phyloP scores from a whole-genome alignment of 2,329 filamentous ascomycete genomes.

The Lecanoromycetidae sp. region DNA sequence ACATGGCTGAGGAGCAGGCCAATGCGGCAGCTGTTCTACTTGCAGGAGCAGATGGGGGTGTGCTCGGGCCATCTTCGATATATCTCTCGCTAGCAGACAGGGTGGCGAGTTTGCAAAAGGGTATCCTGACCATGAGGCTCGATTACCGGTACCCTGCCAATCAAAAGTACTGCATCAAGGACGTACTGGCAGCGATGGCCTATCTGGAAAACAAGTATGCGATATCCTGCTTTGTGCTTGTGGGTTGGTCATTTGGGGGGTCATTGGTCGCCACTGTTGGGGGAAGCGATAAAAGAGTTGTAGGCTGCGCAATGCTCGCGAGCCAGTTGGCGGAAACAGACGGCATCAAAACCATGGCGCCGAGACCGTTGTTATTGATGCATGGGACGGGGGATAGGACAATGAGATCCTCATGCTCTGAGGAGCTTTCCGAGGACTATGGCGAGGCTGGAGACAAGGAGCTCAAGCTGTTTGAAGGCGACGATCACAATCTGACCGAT shows the following conservation, averaged over 20 bases:
- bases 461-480: not conserved
- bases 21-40: not conserved
- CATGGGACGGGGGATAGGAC: not conserved
- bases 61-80: not conserved
- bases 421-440: not conserved
- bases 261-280: not conserved
- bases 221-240: not conserved
- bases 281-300: not conserved
- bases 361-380: not conserved
- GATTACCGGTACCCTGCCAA: not conserved
- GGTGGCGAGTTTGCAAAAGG: not conserved
- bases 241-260: not conserved
- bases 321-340: not conserved
- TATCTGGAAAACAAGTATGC: not conserved
- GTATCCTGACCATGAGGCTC: not conserved
- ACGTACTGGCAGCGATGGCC: not conserved
- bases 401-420: not conserved
- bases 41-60: not conserved
- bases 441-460: not conserved
- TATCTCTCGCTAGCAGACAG: not conserved
- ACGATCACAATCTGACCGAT: not conserved
- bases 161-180: not conserved
- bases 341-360: not conserved
- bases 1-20: not conserved
- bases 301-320: not conserved